phyloP scores from a whole-genome alignment of 1,139 yeast species.

The Lodderomyces theae region DNA sequence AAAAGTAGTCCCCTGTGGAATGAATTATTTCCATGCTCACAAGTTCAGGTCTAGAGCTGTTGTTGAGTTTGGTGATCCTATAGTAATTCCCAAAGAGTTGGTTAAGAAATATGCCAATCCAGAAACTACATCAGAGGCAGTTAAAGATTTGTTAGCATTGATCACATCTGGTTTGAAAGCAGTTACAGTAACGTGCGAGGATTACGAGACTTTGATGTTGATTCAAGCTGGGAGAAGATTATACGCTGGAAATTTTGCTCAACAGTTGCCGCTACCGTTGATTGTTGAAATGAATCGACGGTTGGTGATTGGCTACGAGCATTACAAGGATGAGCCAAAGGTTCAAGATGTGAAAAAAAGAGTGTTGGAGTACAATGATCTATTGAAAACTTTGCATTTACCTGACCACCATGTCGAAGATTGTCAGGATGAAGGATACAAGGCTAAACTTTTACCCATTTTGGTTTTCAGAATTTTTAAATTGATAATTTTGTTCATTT shows the following conservation, averaged over 20 bases:
- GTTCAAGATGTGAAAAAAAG: constrained; percentile 57
- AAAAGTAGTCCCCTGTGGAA: constrained; percentile 90
- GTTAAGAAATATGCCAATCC: constrained; percentile 61
- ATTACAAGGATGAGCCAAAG: constrained; percentile 68
- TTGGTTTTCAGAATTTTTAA: constrained; percentile 55
- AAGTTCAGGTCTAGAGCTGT: constrained; percentile 94
- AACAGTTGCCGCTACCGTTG: constrained; percentile 72
- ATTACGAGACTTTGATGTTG: constrained; percentile 87
- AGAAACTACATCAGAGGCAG: constrained; percentile 63
- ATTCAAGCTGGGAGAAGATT: constrained; percentile 91
- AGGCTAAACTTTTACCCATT: constrained; percentile 43
- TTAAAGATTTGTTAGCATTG: constrained; percentile 63
- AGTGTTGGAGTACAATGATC: constrained; percentile 67
- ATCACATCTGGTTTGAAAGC: constrained; percentile 77
- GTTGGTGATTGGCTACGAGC: constrained; percentile 73
- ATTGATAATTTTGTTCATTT: constrained; percentile 50
- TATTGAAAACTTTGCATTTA: constrained; percentile 64
- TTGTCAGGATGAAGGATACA: constrained; percentile 43
- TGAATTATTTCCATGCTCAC: constrained; percentile 96
- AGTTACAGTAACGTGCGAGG: constrained; percentile 90
- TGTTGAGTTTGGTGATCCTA: constrained; percentile 89
- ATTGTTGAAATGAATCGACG: constrained; percentile 89
- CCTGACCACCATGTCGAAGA: constrained; percentile 89
- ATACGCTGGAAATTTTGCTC: constrained; percentile 71
- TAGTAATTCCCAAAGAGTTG: constrained; percentile 61